These are phyloP conservation scores for Fusarium continuum DNA, from an alignment of 2,329 filamentous ascomycete species.

Conservation along the genomic window DNA sequence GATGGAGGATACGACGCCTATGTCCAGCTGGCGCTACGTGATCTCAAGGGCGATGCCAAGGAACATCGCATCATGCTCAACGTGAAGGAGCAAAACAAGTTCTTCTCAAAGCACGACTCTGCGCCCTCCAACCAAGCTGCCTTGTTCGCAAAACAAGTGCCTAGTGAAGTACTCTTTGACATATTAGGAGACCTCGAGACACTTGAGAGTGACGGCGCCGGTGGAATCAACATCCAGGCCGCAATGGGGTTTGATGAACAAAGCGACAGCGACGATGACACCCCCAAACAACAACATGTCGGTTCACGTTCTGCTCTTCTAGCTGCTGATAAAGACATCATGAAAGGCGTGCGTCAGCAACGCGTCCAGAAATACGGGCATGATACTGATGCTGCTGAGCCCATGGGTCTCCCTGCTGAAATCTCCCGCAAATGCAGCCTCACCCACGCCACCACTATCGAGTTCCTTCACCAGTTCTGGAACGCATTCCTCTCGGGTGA, in stretches of 20 bases:
- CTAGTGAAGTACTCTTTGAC: slow-evolving; percentile 70
- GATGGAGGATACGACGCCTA: slow-evolving; percentile 76
- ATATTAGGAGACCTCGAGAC: slow-evolving; percentile 70
- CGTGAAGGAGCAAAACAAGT: slow-evolving; percentile 85
- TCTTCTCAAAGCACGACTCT: slow-evolving; percentile 73
- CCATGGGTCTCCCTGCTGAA: slow-evolving; percentile 63
- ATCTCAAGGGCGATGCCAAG: slow-evolving; percentile 78
- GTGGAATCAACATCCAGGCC: slow-evolving; percentile 67
- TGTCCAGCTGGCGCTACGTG: slow-evolving; percentile 77
- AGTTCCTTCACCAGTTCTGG: slow-evolving; percentile 99
- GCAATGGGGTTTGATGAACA: slow-evolving; percentile 76
- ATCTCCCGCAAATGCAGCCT: slow-evolving; percentile 67
- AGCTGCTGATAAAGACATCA: slow-evolving; percentile 71
- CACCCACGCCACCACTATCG: slow-evolving; percentile 91
- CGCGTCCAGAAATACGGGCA: slow-evolving; percentile 67
- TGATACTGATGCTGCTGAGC: slow-evolving; percentile 57
- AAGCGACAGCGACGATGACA: slow-evolving; percentile 72
- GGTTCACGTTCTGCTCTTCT: slow-evolving; percentile 74
- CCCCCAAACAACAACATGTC: slow-evolving; percentile 63
- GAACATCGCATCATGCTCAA: slow-evolving; percentile 85
- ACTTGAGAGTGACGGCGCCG: slow-evolving; percentile 58
- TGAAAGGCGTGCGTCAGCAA: slow-evolving; percentile 70
- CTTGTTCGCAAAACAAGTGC: slow-evolving; percentile 74
- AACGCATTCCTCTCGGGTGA: slow-evolving; percentile 89
- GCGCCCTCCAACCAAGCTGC: slow-evolving; percentile 55